Evolutionary conservation across 2,329 filamentous ascomycete species (phyloP).

Genomic region (Aspergillus spinulosporus): DNA sequence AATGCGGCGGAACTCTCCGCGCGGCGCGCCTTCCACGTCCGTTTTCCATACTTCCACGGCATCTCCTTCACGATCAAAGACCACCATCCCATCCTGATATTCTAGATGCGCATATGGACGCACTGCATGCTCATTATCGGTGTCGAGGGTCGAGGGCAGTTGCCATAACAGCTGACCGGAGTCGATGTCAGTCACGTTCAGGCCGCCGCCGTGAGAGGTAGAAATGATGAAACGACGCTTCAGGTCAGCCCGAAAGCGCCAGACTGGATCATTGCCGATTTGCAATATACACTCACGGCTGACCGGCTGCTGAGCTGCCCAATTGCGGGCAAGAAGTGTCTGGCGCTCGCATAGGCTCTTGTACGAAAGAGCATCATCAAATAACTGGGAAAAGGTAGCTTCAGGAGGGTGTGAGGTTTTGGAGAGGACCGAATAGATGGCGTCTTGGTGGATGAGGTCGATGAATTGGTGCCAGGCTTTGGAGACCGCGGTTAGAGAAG

Average conservation of each 20-base stretch:
- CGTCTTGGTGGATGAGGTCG: constrained; percentile 45
- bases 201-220: constrained; percentile 47
- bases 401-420: constrained; percentile 32
- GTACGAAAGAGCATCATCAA: constrained; percentile 40
- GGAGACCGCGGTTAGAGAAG: constrained; percentile 36
- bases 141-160: constrained; percentile 31
- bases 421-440: constrained; percentile 43
- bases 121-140: constrained; percentile 32
- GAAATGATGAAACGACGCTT: constrained; percentile 49
- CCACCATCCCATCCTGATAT: constrained; percentile 49
- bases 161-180: constrained; percentile 44
- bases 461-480: constrained; percentile 46
- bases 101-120: constrained; percentile 50
- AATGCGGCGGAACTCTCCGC: constrained; percentile 44
- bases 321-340: constrained; percentile 42
- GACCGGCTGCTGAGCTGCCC: constrained; percentile 35
- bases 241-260: constrained; percentile 51
- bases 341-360: constrained; percentile 49
- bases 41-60: constrained; percentile 49
- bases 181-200: constrained; percentile 51
- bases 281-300: constrained; percentile 45
- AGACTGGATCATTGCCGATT: constrained; percentile 44
- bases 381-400: constrained; percentile 36
- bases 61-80: constrained; percentile 49
- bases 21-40: constrained; percentile 33